Evolutionary conservation across 345 rosid species (phyloP).

Genomic region (Physaria fendleri): DNA sequence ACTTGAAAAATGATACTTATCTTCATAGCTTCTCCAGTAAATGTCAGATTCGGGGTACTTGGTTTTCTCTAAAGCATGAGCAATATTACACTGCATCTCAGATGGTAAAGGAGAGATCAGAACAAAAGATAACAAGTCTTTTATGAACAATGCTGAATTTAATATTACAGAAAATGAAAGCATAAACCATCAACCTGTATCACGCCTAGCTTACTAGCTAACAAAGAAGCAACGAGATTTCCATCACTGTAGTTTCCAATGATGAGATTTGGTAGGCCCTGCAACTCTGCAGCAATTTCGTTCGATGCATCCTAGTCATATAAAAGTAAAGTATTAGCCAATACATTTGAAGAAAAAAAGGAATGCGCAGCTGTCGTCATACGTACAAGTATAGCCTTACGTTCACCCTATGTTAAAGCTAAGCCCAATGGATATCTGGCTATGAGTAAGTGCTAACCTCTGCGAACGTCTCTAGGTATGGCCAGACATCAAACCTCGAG

Average conservation of each 20-base stretch:
- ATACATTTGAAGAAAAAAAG: background rate
- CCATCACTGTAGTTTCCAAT: conserved; percentile 58
- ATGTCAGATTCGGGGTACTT: conserved; percentile 54
- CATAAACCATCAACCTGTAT: conserved; percentile 33
- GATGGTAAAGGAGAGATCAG: conserved; percentile 7
- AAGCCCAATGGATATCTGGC: background rate
- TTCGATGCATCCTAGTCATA: conserved; percentile 44
- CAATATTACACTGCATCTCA: conserved; percentile 41
- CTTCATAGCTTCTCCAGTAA: conserved; percentile 48
- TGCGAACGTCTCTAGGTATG: conserved; percentile 48
- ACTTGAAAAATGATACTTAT: conserved; percentile 48
- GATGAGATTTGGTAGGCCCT: conserved; percentile 46
- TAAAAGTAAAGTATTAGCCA: background rate
- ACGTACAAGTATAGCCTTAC: background rate
- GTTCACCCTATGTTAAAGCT: background rate
- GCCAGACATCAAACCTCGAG: conserved; percentile 54
- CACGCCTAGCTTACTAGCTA: conserved; percentile 44
- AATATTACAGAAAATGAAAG: background rate
- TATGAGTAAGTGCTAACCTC: conserved; percentile 29
- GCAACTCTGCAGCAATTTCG: conserved; percentile 47
- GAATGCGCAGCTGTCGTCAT: background rate
- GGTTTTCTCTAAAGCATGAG: conserved; percentile 56
- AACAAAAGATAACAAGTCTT: background rate
- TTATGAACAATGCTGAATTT: background rate
- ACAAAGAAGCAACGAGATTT: conserved; percentile 48